Evolutionary conservation across 768 basidiomycete genomes (phyloP), one percentile per base, ranked within the genome.

Genomic region (Tricholoma matsutake): DNA sequence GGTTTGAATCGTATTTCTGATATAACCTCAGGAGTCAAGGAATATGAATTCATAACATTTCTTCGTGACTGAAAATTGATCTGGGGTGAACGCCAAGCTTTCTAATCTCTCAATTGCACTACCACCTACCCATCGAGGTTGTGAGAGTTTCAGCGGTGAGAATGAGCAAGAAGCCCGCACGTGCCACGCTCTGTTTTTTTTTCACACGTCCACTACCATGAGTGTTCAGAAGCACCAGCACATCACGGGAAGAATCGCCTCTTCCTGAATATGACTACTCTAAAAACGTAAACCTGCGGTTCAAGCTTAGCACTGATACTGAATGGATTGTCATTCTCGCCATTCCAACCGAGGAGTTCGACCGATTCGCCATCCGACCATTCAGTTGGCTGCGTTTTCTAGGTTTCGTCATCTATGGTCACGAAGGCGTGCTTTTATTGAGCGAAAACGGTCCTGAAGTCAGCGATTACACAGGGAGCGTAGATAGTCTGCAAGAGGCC

Each of bases 301-400:
- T 54, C 10, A 54, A 54, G 25, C 11, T 54, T 35, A 32, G 31
- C 28, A 54, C 31, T 54, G 53, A 54, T n/a, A 25, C 2, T 54
- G 53, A 54, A 22, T 54, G 53, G 53, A 32, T 32, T 32, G 53
- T 31, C 41, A 56, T 53, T 20, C 60, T 66, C 37, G 34, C 56
- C n/a, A 64, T 65, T 53, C 63, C 65, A 43, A 29, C 35, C 49
- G 54, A 55, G 29, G 59, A 64, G 28, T 54, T 63, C 58, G n/a
- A 22, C 54, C 25, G 28, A 7, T 66, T 54, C 39, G 45, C 65
- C n/a, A 6, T 62, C 14, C 37, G 54, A 47, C 65, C 65, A 49
- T 63, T 66, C 54, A 64, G 43, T 53, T 66, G 65, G 65, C 58
- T 64, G 7, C 58, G 61, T 22, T 66, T 60, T 61, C 63, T 66